Evolutionary conservation across 2,329 filamentous ascomycete genomes (phyloP).

Genomic region (Hypoxylon rubiginosum): DNA sequence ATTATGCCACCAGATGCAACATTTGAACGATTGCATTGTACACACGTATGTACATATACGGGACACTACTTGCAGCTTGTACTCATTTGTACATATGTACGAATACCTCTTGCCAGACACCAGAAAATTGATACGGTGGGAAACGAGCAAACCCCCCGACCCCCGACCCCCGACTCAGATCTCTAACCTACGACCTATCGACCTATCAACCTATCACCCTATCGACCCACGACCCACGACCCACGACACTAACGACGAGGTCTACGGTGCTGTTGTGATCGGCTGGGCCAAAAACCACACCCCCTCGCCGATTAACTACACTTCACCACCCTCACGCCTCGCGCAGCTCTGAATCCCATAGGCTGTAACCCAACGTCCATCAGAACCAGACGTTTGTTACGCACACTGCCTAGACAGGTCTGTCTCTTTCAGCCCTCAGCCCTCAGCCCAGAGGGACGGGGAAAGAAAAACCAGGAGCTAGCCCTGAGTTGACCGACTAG

Average conservation of each 20-base stretch:
- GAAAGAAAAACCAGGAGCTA: conserved; percentile 21
- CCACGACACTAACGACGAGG: conserved; percentile 3
- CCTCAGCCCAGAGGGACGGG: conserved; percentile 19
- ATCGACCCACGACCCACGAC: conserved; percentile 7
- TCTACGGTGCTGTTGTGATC: conserved; percentile 29
- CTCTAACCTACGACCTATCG: conserved; percentile 20
- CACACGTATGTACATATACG: conserved; percentile 1
- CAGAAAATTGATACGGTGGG: conserved; percentile 30
- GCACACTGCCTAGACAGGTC: conserved; percentile 19
- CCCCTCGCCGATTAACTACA: conserved; percentile 33
- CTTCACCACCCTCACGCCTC: conserved; percentile 26
- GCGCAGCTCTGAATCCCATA: conserved; percentile 37
- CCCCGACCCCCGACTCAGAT: conserved; percentile 34
- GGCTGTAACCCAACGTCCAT: conserved; percentile 34
- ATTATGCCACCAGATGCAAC: background rate
- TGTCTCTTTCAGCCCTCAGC: conserved; percentile 38
- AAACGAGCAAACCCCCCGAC: conserved; percentile 15
- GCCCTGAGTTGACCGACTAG: conserved; percentile 33
- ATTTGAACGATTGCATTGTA: background rate
- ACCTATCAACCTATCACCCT: conserved; percentile 22
- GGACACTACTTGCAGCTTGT: conserved; percentile 3
- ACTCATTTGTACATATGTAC: no score
- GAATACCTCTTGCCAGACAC: conserved; percentile 10
- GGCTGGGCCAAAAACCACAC: conserved; percentile 21
- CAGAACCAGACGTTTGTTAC: conserved; percentile 11